Evolutionary conservation across 2,329 filamentous ascomycete species (phyloP).

Genomic region (Fusarium sp.): DNA sequence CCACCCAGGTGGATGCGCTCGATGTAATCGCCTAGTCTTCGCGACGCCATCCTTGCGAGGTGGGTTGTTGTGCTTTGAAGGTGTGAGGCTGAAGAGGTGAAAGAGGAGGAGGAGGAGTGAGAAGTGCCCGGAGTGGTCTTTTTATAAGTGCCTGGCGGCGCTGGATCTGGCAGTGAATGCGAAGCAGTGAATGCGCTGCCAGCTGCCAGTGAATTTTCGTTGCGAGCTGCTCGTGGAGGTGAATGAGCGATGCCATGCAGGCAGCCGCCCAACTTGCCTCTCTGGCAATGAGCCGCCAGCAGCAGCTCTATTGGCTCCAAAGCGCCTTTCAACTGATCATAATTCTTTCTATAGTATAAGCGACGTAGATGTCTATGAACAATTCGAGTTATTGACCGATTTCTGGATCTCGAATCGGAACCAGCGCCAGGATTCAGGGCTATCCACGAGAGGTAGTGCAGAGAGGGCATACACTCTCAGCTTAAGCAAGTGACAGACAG

Average conservation of each 20-base stretch:
- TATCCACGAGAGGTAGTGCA: no score
- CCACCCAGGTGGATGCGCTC: slow-evolving; percentile 23
- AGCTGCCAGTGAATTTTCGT: neutral
- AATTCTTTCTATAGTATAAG: no score
- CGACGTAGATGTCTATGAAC: no score
- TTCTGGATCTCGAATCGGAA: no score
- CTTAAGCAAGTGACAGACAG: no score
- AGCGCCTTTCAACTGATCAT: no score
- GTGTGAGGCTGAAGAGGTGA: neutral
- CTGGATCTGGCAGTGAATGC: neutral
- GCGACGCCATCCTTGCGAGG: slow-evolving; percentile 14
- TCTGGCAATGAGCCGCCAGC: neutral
- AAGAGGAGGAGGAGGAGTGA: neutral
- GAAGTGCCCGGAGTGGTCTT: neutral
- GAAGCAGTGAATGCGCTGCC: neutral
- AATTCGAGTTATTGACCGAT: no score
- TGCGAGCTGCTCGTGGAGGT: neutral
- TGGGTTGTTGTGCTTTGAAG: no score
- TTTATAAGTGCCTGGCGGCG: neutral
- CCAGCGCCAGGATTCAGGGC: no score
- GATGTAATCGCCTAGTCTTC: slow-evolving; percentile 35
- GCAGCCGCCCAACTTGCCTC: neutral
- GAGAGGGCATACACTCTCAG: no score
- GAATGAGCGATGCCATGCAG: neutral
- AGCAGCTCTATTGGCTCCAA: no score